Base-by-base conservation (phyloP, 2,329 filamentous ascomycete species). In the Sarocladium brachiariae region DNA sequence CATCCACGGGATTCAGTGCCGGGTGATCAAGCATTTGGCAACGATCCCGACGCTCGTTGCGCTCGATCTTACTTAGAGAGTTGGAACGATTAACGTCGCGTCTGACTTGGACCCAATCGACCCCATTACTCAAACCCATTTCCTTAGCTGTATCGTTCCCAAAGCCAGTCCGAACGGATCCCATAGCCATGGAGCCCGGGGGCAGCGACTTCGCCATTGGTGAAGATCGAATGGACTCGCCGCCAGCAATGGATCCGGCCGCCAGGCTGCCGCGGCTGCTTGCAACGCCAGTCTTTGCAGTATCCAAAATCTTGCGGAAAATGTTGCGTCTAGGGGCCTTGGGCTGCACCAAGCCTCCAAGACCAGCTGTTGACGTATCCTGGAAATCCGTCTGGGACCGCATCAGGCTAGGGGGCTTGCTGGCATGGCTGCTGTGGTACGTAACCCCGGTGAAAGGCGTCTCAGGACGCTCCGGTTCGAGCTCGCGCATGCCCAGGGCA, bases 61-160 rank as follows among this genome's bases (percentile, higher is more conserved):
- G 80, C 70, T 99, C 93, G 56, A 92, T 93, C 54, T 84, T 85
- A 66, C 91, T 96, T 33, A 96, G 75, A 0, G 92, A 93, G 62
- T 96, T 97, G 3, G 92, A 95, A 31, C 93, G 81, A 66, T 99
- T 97, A 43, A 99, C 86, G 67, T 99, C 95, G 41, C 93, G 83
- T 31, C 93, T 86, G 19, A 97, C 90, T 65, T 97, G 91, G n/a
- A 99, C 90, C 91, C 93, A 99, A 64, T 97, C 92, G 13, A 87
- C 78, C 10, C 71, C 71, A 18, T 71, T 58, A 33, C 72, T 77
- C 6, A 86, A 66, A 2, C 86, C 89, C 77, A 86, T 86, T 16
- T 95, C 89, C 51, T 80, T 77, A 13, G 82, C 78, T 4, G 77
- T 70, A 54, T 82, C 79, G 67, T 60, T 7, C 58, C 65, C 9